Evolutionary conservation across 1,284 basidiomycete genomes (phyloP), one percentile per base, ranked within the genome.

Genomic region (Erythrobasidium hasegawianum): DNA sequence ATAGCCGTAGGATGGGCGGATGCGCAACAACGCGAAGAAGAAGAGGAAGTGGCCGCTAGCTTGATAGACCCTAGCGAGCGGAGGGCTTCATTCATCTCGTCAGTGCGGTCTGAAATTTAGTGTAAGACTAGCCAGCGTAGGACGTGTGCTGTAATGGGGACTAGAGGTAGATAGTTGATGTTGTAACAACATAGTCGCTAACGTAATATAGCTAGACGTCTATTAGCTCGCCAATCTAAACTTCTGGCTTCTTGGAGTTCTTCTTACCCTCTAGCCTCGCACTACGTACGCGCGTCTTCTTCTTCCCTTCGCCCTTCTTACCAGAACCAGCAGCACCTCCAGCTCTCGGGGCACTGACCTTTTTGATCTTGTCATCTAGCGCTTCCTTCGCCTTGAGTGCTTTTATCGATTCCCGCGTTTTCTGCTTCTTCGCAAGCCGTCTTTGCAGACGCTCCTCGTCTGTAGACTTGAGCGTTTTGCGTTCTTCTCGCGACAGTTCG

Each of bases 371-470:
- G 55, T 69, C 69, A 40, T 68, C 57, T 1, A 73, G 59, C 13
- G 70, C 57, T 67, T 73, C 72, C 52, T 71, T 68, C 66, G 70
- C 67, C 54, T 65, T 65, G 20, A 55, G 53, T 39, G 38, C 33
- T 39, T 65, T 70, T 10, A 65, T 33, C 16, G 13, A 45, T 41
- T 56, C 40, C 40, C 53, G 39, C 43, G 40, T 64, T 13, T 14
- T 27, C 20, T 68, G 57, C 69, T 76, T 76, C 84, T 96, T 96
- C 53, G 89, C 89, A 74, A 93, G 75, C 58, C 93, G 82, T 58
- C 93, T 80, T 47, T 87, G 88, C 52, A 90, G 81, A 47, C 93
- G 85, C 60, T 89, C 88, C 0, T 85, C 81, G 74, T 96, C 87
- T 16, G 82, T 74, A 0, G 85, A 81, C 78, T 97, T 97, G 72